Evolutionary conservation across 106 monocot genomes (phyloP), one percentile per base, ranked within the genome.

Genomic region (Phalaenopsis equestris): DNA sequence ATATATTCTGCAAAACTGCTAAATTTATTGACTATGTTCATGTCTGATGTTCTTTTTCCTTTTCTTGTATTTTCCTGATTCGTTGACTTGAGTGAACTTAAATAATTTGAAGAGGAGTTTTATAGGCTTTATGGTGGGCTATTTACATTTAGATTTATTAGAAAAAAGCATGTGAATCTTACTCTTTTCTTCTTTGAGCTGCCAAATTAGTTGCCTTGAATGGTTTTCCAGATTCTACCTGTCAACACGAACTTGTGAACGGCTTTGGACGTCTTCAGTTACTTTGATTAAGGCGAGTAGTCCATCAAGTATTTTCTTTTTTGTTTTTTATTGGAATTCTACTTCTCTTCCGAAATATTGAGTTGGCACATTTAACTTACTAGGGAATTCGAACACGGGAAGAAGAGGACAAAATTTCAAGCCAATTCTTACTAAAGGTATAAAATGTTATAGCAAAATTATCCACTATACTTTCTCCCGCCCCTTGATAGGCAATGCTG

Each of bases 321-420:
- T 80, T 19, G 19, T 82, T 72, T 85, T 79, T 42, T 57, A 41
- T 56, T 76, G 16, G 41, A 24, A 56, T 55, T 58, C 57, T 56
- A 67, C 17, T 56, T 46, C 61, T 65, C 36, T 70, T 68, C 30
- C 52, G 11, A 15, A 55, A 70, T 42, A 0, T 3, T 70, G 39
- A 70, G 38, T 39, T 12, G 30, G 3, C 2, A 6, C 19, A 12
- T 72, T 55, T n/a, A 42, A 46, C 21, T 56, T 68, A 38, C 37
- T 81, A 94, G 96, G 96, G 90, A 78, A 73, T 92, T 73, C 84
- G 96, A 18, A 87, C 85, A 80, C 87, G 94, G 56, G 92, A 97
- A 85, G 92, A 97, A 87, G 96, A 97, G 89, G 96, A 97, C 75
- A 92, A 52, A 77, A 46, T 92, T 84, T 94, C 94, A 55, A 92